Percentiles rank a stretch among this genome's conserved stretches.
Evolutionary conservation across 2,329 filamentous ascomycete species (phyloP).

Genomic region (Macrophomina tecta): DNA sequence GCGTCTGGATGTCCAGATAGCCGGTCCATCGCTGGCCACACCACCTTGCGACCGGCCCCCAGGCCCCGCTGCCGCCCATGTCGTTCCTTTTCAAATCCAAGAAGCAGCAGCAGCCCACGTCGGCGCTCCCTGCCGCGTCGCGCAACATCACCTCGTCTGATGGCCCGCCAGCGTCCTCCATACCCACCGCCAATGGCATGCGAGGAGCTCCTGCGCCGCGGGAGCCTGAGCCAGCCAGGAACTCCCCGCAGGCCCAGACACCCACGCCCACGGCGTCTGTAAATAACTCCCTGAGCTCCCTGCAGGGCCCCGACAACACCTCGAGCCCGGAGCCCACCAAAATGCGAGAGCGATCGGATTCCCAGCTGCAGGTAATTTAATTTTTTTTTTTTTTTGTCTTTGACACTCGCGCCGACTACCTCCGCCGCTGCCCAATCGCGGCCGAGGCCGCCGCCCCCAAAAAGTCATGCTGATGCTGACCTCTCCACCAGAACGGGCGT

Average conservation of each 20-base stretch:
- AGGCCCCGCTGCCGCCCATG: constrained; percentile 42
- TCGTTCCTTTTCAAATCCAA: constrained; percentile 60
- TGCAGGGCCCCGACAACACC: constrained; percentile 62
- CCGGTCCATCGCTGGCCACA: constrained; percentile 23
- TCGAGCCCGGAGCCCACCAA: constrained; percentile 71
- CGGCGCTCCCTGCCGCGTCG: constrained; percentile 59
- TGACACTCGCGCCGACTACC: constrained; percentile 10
- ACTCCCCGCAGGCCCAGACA: constrained; percentile 53
- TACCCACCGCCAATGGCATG: constrained; percentile 55
- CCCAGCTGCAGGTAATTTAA: constrained; percentile 60
- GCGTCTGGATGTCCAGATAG: constrained; percentile 28
- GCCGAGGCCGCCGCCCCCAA: background rate
- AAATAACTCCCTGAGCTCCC: constrained; percentile 69
- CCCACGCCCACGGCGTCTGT: constrained; percentile 78
- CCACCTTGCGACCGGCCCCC: constrained; percentile 21
- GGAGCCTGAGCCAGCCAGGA: constrained; percentile 42
- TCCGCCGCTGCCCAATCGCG: constrained; percentile 15
- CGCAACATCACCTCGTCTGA: constrained; percentile 64
- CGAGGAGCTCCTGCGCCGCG: constrained; percentile 30
- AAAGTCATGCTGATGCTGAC: constrained; percentile 24
- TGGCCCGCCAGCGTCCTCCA: constrained; percentile 50
- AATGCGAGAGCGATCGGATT: constrained; percentile 62
- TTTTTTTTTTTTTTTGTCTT: constrained; percentile 14
- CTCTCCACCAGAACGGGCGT: constrained; percentile 24
- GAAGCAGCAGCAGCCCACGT: constrained; percentile 45